These are phyloP conservation scores for Bonia amplexicaulis DNA, from an alignment of 176 grass and related monocot genomes.

Conservation along the genomic window DNA sequence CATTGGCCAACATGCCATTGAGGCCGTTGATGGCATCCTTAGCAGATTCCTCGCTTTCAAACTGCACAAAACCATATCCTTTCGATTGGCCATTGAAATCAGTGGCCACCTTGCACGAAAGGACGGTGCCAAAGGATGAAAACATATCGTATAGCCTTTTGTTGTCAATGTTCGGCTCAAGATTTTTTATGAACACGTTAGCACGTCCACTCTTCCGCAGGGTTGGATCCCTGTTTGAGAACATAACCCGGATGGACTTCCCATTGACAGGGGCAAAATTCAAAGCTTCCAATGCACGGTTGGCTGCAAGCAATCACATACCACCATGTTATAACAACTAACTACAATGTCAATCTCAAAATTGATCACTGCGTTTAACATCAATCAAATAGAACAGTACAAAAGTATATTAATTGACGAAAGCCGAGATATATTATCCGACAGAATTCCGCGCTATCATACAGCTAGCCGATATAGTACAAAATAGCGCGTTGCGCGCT, in stretches of 20 bases:
- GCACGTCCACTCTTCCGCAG: slow-evolving; percentile 23
- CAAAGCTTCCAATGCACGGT: slow-evolving; percentile 28
- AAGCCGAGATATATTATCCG: neutral
- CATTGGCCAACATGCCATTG: slow-evolving; percentile 47
- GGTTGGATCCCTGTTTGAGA: slow-evolving; percentile 44
- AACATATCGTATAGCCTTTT: slow-evolving; percentile 34
- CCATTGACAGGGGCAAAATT: slow-evolving; percentile 38
- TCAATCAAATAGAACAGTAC: neutral
- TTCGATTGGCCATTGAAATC: slow-evolving; percentile 31
- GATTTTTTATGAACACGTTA: slow-evolving; percentile 55
- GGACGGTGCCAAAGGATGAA: slow-evolving; percentile 26
- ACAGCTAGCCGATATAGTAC: neutral
- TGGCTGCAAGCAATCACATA: slow-evolving; percentile 28
- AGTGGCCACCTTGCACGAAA: slow-evolving; percentile 52
- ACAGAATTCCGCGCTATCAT: neutral
- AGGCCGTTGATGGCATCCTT: slow-evolving; percentile 33
- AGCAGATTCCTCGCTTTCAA: slow-evolving; percentile 26
- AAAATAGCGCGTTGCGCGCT: neutral
- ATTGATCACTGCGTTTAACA: neutral
- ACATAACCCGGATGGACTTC: slow-evolving; percentile 43
- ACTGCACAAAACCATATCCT: slow-evolving; percentile 52
- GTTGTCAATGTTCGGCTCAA: slow-evolving; percentile 39
- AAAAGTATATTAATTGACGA: neutral
- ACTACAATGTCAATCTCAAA: neutral
- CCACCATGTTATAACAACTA: neutral